Percentiles rank a stretch among this genome's conserved stretches.
phyloP scores from a whole-genome alignment of 2,329 filamentous ascomycete species.

The Penicillium sp. region DNA sequence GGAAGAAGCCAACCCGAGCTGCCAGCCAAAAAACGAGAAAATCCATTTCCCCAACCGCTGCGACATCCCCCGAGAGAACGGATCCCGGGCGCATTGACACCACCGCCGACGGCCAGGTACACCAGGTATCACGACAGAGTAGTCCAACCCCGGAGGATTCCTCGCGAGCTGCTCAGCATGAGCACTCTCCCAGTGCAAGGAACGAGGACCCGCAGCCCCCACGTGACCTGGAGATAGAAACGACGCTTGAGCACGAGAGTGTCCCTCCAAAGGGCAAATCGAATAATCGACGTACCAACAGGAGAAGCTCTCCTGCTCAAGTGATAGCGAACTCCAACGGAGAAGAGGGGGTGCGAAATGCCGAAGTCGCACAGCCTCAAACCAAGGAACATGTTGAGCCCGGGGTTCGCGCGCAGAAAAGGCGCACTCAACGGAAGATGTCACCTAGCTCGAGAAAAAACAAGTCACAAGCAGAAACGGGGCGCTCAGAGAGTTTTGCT shows the following conservation, averaged over 20 bases:
- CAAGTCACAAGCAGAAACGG: too few species aligned
- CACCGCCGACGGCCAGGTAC: neutral
- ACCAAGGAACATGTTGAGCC: too few species aligned
- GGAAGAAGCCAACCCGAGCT: neutral
- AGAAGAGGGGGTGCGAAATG: neutral
- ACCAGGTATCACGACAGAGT: neutral
- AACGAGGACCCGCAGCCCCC: neutral
- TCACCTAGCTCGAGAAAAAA: too few species aligned
- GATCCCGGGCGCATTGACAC: too few species aligned
- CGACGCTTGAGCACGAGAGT: neutral
- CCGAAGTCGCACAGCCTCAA: neutral
- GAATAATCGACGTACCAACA: neutral
- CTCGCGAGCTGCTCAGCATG: neutral
- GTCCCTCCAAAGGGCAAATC: neutral
- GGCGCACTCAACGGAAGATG: too few species aligned
- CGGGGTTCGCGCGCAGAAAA: too few species aligned
- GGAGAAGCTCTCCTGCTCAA: neutral
- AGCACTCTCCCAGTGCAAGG: neutral
- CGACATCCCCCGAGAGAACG: too few species aligned
- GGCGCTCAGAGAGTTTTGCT: too few species aligned
- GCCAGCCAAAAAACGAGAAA: neutral
- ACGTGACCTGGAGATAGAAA: neutral
- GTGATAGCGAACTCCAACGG: neutral
- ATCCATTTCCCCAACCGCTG: neutral
- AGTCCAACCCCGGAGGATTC: neutral